Evolutionary conservation across 2,329 filamentous ascomycete species (phyloP).

Genomic region (Verticillium klebahnii): DNA sequence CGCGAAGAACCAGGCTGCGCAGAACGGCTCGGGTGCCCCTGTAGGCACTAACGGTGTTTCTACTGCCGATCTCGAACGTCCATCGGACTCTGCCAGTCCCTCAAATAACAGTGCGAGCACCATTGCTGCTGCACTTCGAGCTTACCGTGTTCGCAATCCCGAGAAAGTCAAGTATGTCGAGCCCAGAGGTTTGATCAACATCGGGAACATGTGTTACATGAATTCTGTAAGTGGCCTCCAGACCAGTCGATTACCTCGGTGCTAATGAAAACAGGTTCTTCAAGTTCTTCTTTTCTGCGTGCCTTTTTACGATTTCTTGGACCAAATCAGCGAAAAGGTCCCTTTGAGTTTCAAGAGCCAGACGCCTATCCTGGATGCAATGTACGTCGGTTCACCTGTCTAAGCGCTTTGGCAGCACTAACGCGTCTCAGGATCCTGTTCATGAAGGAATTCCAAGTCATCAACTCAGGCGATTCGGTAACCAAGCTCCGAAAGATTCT

Average conservation of each 20-base stretch:
- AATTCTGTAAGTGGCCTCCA: constrained; percentile 70
- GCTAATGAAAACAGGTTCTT: constrained; percentile 59
- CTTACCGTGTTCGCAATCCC: constrained; percentile 62
- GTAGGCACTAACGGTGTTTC: constrained; percentile 11
- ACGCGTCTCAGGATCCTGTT: constrained; percentile 73
- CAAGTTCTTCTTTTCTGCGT: constrained; percentile 92
- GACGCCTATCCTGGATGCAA: constrained; percentile 87
- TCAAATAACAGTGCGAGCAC: constrained; percentile 36
- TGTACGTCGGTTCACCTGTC: constrained; percentile 53
- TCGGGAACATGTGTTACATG: constrained; percentile 99
- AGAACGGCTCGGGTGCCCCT: constrained; percentile 11
- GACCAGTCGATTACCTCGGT: not conserved
- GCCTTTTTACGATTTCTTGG: constrained; percentile 91
- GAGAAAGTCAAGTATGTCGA: constrained; percentile 78
- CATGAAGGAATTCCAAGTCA: constrained; percentile 83
- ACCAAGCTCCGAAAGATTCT: constrained; percentile 70
- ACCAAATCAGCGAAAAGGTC: constrained; percentile 78
- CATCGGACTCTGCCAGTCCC: not conserved
- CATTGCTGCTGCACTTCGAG: constrained; percentile 70
- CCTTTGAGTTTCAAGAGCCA: constrained; percentile 92
- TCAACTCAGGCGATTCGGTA: constrained; percentile 70
- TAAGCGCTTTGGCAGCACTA: not conserved
- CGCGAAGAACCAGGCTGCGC: constrained; percentile 14
- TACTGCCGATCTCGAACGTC: not conserved
- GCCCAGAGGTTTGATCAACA: constrained; percentile 90